These are phyloP conservation scores for Fennellomyces sp. DNA, from an alignment of 371 early-diverging fungal species.

Conservation along the genomic window DNA sequence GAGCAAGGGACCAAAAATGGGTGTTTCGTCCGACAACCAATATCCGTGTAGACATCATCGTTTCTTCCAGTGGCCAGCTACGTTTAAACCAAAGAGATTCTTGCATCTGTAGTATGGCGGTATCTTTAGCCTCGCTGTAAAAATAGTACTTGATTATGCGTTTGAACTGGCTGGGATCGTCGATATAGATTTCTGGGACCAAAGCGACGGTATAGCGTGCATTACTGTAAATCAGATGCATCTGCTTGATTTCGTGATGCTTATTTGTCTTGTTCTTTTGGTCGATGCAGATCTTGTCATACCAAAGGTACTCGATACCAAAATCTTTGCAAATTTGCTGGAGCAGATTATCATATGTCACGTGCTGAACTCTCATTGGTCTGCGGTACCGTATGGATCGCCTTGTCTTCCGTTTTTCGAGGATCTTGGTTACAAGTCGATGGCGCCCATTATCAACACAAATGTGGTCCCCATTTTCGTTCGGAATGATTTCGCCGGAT, in stretches of 20 bases:
- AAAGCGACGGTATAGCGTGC: not conserved
- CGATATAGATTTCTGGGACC: not conserved
- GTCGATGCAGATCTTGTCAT: not conserved
- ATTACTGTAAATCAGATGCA: not conserved
- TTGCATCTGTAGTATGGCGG: no score
- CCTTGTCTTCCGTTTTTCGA: not conserved
- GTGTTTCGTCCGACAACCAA: not conserved
- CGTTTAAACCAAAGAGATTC: not conserved
- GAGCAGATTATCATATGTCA: not conserved
- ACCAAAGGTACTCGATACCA: not conserved
- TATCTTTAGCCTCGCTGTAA: not conserved
- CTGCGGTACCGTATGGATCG: not conserved
- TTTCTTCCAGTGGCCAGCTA: not conserved
- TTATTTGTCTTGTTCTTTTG: not conserved
- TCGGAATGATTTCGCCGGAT: not conserved
- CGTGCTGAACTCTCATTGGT: no score
- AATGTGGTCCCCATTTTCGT: not conserved
- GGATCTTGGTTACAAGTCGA: not conserved
- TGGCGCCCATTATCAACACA: not conserved
- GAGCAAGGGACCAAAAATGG: not conserved
- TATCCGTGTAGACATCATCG: not conserved
- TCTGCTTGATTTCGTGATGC: not conserved
- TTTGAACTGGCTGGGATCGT: not conserved
- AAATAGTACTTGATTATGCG: no score
- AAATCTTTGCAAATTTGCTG: not conserved